These are phyloP conservation scores for Kitagawia praeruptora DNA, from an alignment of 129 eudicot species.

Conservation along the genomic window DNA sequence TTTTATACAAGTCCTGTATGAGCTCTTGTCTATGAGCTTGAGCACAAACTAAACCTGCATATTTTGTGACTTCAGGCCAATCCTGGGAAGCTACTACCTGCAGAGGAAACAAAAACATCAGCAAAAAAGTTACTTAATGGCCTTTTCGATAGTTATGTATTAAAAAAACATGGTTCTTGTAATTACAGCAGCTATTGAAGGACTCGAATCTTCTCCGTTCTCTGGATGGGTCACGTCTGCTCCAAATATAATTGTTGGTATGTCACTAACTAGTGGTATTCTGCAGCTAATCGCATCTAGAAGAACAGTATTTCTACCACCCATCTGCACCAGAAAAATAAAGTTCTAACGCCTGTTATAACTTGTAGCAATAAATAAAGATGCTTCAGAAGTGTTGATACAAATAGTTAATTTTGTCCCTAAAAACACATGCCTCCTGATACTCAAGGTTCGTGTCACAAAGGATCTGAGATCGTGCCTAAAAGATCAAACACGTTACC, in stretches of 20 bases:
- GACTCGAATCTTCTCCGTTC: slow-evolving; percentile 88
- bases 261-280: slow-evolving; percentile 81
- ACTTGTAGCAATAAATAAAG: not conserved
- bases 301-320: slow-evolving; percentile 88
- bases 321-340: slow-evolving; percentile 41
- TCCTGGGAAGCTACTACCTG: slow-evolving; percentile 97
- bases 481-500: slow-evolving; percentile 21
- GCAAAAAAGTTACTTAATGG: slow-evolving; percentile 1
- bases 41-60: slow-evolving; percentile 91
- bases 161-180: not conserved
- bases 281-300: slow-evolving; percentile 75
- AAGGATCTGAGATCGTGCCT: not conserved
- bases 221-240: slow-evolving; percentile 94
- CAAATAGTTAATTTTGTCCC: not conserved
- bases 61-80: slow-evolving; percentile 95
- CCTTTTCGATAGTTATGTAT: no score
- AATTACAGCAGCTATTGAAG: slow-evolving; percentile 91
- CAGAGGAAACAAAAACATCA: slow-evolving; percentile 9
- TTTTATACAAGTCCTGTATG: slow-evolving; percentile 77
- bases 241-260: slow-evolving; percentile 90
- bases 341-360: not conserved
- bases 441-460: not conserved
- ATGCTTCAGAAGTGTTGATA: not conserved
- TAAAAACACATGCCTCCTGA: not conserved
- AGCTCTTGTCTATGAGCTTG: slow-evolving; percentile 94